Conservation (phyloP, 192 early-diverging fungal species). For the Spinellus fusiger region DNA sequence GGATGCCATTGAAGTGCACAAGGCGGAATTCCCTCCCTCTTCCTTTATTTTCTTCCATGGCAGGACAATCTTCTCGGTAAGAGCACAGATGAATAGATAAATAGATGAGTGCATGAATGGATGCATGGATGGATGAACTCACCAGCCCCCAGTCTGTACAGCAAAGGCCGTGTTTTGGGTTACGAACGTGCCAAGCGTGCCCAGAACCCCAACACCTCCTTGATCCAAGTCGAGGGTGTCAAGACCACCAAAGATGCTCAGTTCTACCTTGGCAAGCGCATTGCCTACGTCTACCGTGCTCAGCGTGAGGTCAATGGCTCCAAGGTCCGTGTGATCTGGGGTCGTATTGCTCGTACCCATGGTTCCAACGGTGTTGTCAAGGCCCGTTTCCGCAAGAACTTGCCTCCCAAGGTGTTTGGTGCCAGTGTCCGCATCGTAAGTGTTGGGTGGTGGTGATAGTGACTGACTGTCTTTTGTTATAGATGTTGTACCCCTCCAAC, state of each 20-base stretch:
- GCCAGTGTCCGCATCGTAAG: constrained; percentile 86
- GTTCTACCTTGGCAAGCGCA: constrained; percentile 98
- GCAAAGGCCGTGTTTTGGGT: constrained; percentile 95
- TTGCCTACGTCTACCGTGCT: constrained; percentile 97
- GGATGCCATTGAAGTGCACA: background rate
- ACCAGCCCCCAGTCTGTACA: constrained; percentile 77
- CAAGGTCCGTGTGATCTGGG: constrained; percentile 97
- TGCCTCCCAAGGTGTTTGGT: constrained; percentile 93
- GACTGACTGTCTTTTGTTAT: constrained; percentile 17
- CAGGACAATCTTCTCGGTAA: background rate
- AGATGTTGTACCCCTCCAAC: constrained; percentile 95
- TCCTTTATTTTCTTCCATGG: background rate
- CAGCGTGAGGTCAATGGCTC: constrained; percentile 81
- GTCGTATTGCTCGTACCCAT: constrained; percentile 90
- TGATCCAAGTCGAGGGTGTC: constrained; percentile 93
- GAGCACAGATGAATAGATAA: background rate
- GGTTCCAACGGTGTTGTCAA: constrained; percentile 95
- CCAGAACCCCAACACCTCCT: constrained; percentile 84
- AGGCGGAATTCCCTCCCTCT: background rate
- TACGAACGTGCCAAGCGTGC: constrained; percentile 91
- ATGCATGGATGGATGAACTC: background rate
- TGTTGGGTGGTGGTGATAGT: constrained; percentile 6
- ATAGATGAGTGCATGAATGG: background rate
- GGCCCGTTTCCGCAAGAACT: constrained; percentile 96
- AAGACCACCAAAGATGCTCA: constrained; percentile 81